A percentile compares a stretch with the other conserved stretches of the same genome.
phyloP scores from a whole-genome alignment of 176 grass and related monocot genomes.

The Oryza brachyantha region DNA sequence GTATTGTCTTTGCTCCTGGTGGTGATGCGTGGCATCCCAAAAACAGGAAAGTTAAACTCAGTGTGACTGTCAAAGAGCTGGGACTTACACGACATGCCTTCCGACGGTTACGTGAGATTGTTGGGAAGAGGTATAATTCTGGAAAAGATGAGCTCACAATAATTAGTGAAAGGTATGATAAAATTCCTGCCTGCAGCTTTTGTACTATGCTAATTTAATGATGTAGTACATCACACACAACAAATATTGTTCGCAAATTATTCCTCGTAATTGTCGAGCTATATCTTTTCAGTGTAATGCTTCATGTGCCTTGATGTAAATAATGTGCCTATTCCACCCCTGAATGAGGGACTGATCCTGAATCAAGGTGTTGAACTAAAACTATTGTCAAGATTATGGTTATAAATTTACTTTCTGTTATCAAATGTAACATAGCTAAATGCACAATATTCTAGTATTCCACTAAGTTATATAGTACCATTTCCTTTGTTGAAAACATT shows the following conservation, averaged over 20 bases:
- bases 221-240: not conserved
- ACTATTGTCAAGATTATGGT: not conserved
- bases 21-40: constrained; percentile 88
- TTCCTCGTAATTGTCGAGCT: not conserved
- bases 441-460: not conserved
- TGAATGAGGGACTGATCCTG: not conserved
- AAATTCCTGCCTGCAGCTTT: constrained; percentile 9
- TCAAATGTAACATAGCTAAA: not conserved
- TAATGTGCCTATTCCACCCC: not conserved
- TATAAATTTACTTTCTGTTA: constrained; percentile 7
- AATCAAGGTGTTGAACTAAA: not conserved
- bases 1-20: constrained; percentile 81
- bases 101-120: constrained; percentile 68
- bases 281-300: not conserved
- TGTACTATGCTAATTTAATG: not conserved
- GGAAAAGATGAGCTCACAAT: constrained; percentile 91
- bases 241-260: not conserved
- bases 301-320: constrained; percentile 8
- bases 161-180: constrained; percentile 78
- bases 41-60: constrained; percentile 89
- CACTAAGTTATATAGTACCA: not conserved
- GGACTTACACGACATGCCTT: constrained; percentile 77
- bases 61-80: constrained; percentile 85
- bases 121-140: constrained; percentile 87
- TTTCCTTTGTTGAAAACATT: constrained; percentile 8